Evolutionary conservation across 208 protist species (phyloP).

Genomic region (Willaertia magna): DNA sequence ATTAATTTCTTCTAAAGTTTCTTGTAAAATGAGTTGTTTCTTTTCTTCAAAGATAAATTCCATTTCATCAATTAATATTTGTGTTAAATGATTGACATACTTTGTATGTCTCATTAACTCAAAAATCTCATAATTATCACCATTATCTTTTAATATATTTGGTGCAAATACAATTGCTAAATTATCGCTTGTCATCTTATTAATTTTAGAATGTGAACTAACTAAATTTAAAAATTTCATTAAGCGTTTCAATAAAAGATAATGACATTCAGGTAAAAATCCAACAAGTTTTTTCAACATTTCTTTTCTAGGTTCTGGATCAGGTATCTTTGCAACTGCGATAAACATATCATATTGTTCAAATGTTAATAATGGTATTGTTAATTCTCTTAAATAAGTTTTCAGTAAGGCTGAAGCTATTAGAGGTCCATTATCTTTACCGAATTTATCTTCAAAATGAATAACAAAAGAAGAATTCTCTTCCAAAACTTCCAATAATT

Average conservation of each 20-base stretch:
- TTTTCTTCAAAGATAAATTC: not conserved
- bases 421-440: not conserved
- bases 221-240: not conserved
- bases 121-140: not conserved
- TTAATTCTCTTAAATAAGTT: conserved; percentile 7
- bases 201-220: not conserved
- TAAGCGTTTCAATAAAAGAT: not conserved
- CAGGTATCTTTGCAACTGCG: not conserved
- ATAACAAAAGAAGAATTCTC: not conserved
- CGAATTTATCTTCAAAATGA: not conserved
- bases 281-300: not conserved
- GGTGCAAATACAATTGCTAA: conserved; percentile 10
- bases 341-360: conserved; percentile 2
- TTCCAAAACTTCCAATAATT: not conserved
- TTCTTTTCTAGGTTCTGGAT: not conserved
- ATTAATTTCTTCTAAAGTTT: no score
- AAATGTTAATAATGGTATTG: not conserved
- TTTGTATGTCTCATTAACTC: not conserved
- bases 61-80: not conserved
- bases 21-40: no score
- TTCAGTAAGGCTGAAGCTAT: not conserved
- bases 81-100: not conserved
- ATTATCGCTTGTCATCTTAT: not conserved
- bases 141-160: not conserved
- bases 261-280: not conserved